Evolutionary conservation across 345 rosid genomes (phyloP).

Genomic region (Acer campestre): DNA sequence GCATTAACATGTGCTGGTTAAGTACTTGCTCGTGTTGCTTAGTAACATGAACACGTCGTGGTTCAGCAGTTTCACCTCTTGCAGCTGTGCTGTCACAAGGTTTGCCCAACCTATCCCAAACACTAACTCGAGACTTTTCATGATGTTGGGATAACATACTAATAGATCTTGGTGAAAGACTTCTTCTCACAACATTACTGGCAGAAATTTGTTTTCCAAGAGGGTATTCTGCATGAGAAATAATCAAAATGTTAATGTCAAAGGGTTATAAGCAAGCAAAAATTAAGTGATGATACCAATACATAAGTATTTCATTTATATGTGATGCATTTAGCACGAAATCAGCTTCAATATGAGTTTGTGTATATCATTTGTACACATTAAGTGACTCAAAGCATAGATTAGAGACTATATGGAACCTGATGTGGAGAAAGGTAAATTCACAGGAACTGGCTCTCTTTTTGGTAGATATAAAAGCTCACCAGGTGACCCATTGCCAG

Average conservation of each 20-base stretch:
- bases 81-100: constrained; percentile 11
- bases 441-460: constrained; percentile 16
- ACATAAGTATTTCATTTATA: too few species aligned
- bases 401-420: constrained; percentile 20
- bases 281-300: neutral
- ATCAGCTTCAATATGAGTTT: too few species aligned
- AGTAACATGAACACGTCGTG: constrained; percentile 8
- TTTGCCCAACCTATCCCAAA: constrained; percentile 44
- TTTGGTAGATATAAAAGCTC: constrained; percentile 21
- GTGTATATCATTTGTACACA: too few species aligned
- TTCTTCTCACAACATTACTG: constrained; percentile 22
- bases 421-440: constrained; percentile 23
- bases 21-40: constrained; percentile 18
- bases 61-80: constrained; percentile 1
- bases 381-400: neutral
- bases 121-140: constrained; percentile 30
- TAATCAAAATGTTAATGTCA: neutral
- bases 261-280: neutral
- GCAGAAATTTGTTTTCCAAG: neutral
- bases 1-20: constrained; percentile 24
- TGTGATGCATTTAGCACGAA: neutral
- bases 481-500: constrained; percentile 7
- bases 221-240: constrained; percentile 9
- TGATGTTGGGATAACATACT: constrained; percentile 15
- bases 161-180: constrained; percentile 17